Percentiles rank a stretch among this genome's conserved stretches.
These are phyloP conservation scores for Triticum monococcum DNA, from an alignment of 176 grass and related monocot species.

Conservation along the genomic window DNA sequence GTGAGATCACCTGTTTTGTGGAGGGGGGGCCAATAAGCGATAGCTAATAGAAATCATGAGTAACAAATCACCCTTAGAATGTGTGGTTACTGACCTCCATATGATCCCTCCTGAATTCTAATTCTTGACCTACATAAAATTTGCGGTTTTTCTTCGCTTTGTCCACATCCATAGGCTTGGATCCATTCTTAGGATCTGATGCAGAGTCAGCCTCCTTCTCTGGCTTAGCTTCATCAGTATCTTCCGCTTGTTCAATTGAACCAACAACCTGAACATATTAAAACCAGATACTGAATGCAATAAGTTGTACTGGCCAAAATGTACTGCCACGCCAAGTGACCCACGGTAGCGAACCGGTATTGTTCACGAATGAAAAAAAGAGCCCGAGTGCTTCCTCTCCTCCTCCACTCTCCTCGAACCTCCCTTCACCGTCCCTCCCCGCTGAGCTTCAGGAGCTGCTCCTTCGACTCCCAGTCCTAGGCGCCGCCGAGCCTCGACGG, in stretches of 20 bases:
- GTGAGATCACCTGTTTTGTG: slow-evolving; percentile 73
- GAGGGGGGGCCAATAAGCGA: slow-evolving; percentile 17
- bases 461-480: no score
- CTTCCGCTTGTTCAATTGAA: slow-evolving; percentile 72
- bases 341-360: no score
- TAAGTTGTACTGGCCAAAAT: slow-evolving; percentile 1
- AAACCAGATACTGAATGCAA: not conserved
- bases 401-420: no score
- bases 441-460: no score
- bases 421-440: no score
- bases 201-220: slow-evolving; percentile 74
- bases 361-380: no score
- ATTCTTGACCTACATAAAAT: slow-evolving; percentile 89
- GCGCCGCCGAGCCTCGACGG: no score
- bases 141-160: slow-evolving; percentile 78
- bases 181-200: slow-evolving; percentile 73
- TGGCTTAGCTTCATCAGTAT: slow-evolving; percentile 52
- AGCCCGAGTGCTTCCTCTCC: no score
- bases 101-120: slow-evolving; percentile 89
- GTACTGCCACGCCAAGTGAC: no score
- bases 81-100: slow-evolving; percentile 77
- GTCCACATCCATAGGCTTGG: slow-evolving; percentile 69
- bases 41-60: slow-evolving; percentile 17
- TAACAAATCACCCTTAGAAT: not conserved
- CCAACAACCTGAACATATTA: slow-evolving; percentile 73